Evolutionary conservation across 2,329 filamentous ascomycete genomes (phyloP).

Genomic region (Trichoderma guizhouense): DNA sequence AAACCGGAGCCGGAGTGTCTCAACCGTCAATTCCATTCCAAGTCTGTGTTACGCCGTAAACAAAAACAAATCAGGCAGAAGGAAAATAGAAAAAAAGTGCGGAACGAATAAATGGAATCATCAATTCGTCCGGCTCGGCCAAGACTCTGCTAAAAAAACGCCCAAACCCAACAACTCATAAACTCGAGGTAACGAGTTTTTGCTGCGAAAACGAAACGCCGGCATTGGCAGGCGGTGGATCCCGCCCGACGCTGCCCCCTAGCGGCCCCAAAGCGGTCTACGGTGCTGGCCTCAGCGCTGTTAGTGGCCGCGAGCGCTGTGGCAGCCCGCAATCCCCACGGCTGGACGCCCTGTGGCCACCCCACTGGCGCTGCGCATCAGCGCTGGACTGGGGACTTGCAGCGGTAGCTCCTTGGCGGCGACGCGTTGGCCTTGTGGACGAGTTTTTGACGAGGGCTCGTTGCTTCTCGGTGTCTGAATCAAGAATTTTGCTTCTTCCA

Average conservation of each 20-base stretch:
- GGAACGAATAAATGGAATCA: background rate
- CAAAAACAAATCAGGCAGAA: background rate
- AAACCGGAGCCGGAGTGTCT: constrained; percentile 5
- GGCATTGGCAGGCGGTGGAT: background rate
- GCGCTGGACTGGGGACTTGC: constrained; percentile 1
- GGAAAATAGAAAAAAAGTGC: background rate
- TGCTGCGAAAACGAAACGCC: background rate
- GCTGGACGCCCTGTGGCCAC: background rate
- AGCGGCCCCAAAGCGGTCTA: background rate
- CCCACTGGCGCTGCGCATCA: background rate
- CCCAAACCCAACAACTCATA: background rate
- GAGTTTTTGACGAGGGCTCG: background rate
- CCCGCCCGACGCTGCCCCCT: background rate
- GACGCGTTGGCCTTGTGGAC: background rate
- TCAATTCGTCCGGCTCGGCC: background rate
- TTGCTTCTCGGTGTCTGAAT: background rate
- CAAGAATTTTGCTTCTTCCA: background rate
- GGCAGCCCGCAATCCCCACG: background rate
- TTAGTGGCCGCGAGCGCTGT: background rate
- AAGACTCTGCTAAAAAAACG: background rate
- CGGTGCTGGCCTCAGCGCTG: background rate
- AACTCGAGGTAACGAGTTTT: background rate
- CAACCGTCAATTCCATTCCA: background rate
- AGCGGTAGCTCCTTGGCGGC: constrained; percentile 11
- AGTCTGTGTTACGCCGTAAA: background rate